These are phyloP conservation scores for Volvariella surrecta DNA, from an alignment of 1,284 basidiomycete species.

Conservation along the genomic window DNA sequence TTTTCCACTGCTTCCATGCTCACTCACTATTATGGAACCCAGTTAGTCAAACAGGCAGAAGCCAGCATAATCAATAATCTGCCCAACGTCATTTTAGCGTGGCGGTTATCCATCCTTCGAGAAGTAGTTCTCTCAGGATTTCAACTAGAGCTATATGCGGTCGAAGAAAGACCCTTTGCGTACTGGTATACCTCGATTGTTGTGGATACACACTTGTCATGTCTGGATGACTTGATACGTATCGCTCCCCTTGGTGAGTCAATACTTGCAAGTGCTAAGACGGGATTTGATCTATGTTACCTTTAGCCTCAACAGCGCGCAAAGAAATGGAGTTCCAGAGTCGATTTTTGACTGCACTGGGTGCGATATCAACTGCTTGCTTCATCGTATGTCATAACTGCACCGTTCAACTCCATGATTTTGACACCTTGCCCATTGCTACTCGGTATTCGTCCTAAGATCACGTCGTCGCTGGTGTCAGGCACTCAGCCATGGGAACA, in stretches of 20 bases:
- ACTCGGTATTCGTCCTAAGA: no score
- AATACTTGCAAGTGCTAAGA: no score
- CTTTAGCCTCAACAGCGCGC: conserved; percentile 31
- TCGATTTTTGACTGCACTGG: conserved; percentile 43
- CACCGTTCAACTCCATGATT: neutral
- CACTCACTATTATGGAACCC: conserved; percentile 16
- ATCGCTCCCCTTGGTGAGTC: conserved; percentile 31
- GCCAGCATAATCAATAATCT: conserved; percentile 29
- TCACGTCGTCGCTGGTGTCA: conserved; percentile 13
- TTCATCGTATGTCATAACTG: conserved; percentile 30
- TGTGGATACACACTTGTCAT: conserved; percentile 43
- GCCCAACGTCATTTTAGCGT: conserved; percentile 40
- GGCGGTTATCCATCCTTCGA: conserved; percentile 51
- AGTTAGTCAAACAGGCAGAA: conserved; percentile 11
- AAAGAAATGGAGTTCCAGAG: conserved; percentile 42
- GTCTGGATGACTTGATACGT: conserved; percentile 39
- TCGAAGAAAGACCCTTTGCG: conserved; percentile 58
- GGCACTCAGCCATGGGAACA: conserved; percentile 24
- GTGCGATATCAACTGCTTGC: conserved; percentile 37
- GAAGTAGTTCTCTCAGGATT: conserved; percentile 72
- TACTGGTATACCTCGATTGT: conserved; percentile 66
- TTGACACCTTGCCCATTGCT: neutral
- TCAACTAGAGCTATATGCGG: conserved; percentile 65
- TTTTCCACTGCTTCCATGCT: conserved; percentile 3
- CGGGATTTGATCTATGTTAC: conserved; percentile 2